Conservation (phyloP, 176 grass and related monocot genomes). For the Canna indica region DNA sequence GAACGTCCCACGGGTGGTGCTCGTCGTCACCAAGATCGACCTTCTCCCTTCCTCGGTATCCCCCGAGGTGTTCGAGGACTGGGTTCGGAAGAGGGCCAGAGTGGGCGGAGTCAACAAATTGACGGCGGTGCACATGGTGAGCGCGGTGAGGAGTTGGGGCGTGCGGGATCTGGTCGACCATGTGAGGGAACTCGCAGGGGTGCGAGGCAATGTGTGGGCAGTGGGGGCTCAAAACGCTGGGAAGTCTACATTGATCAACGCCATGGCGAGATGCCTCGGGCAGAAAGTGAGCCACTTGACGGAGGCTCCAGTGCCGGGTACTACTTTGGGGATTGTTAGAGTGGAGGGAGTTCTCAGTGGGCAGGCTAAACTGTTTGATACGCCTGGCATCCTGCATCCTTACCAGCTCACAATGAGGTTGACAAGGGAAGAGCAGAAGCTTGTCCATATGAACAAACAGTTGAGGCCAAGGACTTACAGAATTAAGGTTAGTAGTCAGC, state of each 20-base stretch:
- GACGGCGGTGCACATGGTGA: constrained; percentile 52
- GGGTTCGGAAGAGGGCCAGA: constrained; percentile 45
- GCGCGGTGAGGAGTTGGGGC: constrained; percentile 55
- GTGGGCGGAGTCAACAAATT: constrained; percentile 39
- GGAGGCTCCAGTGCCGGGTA: constrained; percentile 74
- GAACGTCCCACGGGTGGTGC: constrained; percentile 49
- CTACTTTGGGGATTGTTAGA: constrained; percentile 60
- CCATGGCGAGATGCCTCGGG: constrained; percentile 52
- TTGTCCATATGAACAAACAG: constrained; percentile 61
- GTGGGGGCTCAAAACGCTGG: constrained; percentile 73
- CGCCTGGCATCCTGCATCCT: constrained; percentile 65
- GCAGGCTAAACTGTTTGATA: constrained; percentile 76
- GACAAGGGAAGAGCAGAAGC: constrained; percentile 62
- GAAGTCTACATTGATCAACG: constrained; percentile 78
- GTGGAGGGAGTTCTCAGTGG: constrained; percentile 59
- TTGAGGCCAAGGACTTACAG: constrained; percentile 76
- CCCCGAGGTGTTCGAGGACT: constrained; percentile 47
- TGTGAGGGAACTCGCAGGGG: constrained; percentile 46
- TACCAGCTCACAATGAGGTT: constrained; percentile 68
- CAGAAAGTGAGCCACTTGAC: constrained; percentile 39
- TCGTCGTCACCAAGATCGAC: constrained; percentile 73
- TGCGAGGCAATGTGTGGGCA: constrained; percentile 80
- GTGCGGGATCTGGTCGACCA: constrained; percentile 55
- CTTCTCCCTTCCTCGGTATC: constrained; percentile 49
- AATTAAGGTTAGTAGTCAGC: constrained; percentile 40